These are phyloP conservation scores for Crucibulum laeve DNA, from an alignment of 768 basidiomycete species.

Conservation along the genomic window DNA sequence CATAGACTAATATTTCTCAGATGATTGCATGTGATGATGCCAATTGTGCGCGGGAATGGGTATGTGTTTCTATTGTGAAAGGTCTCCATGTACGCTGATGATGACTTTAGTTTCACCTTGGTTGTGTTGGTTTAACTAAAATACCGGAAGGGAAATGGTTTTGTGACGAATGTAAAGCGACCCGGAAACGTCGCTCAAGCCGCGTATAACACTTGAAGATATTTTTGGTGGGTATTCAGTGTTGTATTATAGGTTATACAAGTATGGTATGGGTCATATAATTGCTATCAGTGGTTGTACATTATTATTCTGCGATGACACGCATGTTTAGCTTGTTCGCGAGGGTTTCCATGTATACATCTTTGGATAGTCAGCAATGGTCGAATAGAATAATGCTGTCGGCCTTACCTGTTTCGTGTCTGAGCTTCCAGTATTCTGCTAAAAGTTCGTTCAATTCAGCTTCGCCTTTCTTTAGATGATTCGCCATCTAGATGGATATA, in stretches of 20 bases:
- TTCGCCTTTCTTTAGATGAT: slow-evolving; percentile 73
- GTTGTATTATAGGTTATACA: too few relatives aligned
- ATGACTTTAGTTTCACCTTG: slow-evolving; percentile 61
- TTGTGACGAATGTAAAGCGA: slow-evolving; percentile 58
- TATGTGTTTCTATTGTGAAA: slow-evolving; percentile 30
- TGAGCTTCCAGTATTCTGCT: slow-evolving; percentile 77
- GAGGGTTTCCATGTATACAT: slow-evolving; percentile 84
- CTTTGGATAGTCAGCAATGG: too few relatives aligned
- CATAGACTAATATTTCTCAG: slow-evolving; percentile 27
- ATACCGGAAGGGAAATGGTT: slow-evolving; percentile 68
- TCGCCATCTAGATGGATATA: slow-evolving; percentile 51
- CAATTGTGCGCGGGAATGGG: slow-evolving; percentile 80
- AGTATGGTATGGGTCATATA: too few relatives aligned
- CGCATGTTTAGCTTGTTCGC: slow-evolving; percentile 75
- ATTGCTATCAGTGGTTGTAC: background rate
- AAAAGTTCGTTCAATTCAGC: slow-evolving; percentile 77
- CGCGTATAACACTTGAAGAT: background rate
- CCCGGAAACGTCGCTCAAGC: slow-evolving; percentile 19
- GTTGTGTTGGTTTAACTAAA: slow-evolving; percentile 56
- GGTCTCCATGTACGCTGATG: slow-evolving; percentile 3
- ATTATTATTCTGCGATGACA: slow-evolving; percentile 19
- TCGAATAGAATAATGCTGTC: too few relatives aligned
- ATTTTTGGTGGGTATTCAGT: too few relatives aligned
- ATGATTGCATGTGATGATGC: slow-evolving; percentile 86
- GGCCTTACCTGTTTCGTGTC: slow-evolving; percentile 66